Evolutionary conservation across 257 asterid genomes (phyloP).

Genomic region (Solanum phureja): DNA sequence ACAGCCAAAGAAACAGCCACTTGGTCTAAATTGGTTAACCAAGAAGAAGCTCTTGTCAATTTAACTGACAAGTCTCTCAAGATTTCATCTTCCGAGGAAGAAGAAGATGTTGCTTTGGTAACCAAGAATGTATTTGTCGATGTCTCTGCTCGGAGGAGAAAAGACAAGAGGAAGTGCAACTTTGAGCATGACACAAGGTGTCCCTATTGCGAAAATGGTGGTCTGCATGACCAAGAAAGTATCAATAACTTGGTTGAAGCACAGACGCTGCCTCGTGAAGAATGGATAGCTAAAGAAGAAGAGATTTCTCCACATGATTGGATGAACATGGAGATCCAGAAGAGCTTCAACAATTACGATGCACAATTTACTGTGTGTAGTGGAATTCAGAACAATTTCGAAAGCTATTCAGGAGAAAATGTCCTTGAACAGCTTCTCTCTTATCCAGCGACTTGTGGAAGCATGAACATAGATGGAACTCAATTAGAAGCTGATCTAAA

Average conservation of each 20-base stretch:
- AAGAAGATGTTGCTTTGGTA: not conserved
- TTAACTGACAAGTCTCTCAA: not conserved
- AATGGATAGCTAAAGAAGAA: not conserved
- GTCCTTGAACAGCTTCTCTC: constrained; percentile 4
- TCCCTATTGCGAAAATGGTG: not conserved
- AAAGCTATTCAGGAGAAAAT: constrained; percentile 17
- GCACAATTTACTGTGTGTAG: not conserved
- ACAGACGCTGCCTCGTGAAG: not conserved
- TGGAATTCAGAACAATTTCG: not conserved
- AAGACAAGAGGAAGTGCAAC: constrained; percentile 24
- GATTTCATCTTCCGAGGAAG: not conserved
- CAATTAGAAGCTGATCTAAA: constrained; percentile 6
- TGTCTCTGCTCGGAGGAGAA: not conserved
- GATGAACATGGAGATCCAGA: not conserved
- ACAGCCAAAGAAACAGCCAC: constrained; percentile 37
- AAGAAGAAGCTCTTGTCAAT: constrained; percentile 34
- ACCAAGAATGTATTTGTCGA: not conserved
- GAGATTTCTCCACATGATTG: not conserved
- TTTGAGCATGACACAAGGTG: constrained; percentile 1
- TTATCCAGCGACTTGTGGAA: not conserved
- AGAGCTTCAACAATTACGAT: not conserved
- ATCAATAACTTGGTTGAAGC: not conserved
- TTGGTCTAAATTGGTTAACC: constrained; percentile 33
- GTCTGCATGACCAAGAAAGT: not conserved
- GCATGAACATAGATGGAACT: constrained; percentile 4